These are phyloP conservation scores for Rhizophagus clarus DNA, from an alignment of 192 early-diverging fungal species.

Conservation along the genomic window DNA sequence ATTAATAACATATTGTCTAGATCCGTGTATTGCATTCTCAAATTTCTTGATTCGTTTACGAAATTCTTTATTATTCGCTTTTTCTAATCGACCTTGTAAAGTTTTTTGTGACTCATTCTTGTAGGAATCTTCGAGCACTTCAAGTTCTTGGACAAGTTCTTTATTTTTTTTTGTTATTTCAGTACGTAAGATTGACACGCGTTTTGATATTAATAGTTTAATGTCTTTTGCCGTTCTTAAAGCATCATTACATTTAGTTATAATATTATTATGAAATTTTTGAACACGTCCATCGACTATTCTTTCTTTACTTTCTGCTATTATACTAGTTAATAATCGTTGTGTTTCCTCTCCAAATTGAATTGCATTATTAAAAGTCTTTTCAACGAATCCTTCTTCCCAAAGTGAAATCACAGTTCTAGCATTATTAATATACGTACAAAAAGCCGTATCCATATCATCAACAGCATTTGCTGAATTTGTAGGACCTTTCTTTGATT, in stretches of 20 bases:
- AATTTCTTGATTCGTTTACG: slow-evolving; percentile 64
- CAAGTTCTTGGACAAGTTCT: slow-evolving; percentile 45
- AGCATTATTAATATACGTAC: slow-evolving; percentile 51
- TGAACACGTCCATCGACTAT: slow-evolving; percentile 37
- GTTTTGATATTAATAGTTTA: slow-evolving; percentile 40
- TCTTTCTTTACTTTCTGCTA: slow-evolving; percentile 38
- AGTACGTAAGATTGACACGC: slow-evolving; percentile 41
- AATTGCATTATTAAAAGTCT: background rate
- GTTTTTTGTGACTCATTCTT: slow-evolving; percentile 53
- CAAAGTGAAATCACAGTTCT: slow-evolving; percentile 51
- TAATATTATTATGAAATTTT: slow-evolving; percentile 40
- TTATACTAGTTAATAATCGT: background rate
- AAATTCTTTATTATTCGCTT: slow-evolving; percentile 68
- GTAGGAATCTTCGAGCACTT: slow-evolving; percentile 35
- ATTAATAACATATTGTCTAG: slow-evolving; percentile 58
- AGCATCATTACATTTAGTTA: slow-evolving; percentile 37
- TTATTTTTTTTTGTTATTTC: slow-evolving; percentile 41
- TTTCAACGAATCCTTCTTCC: slow-evolving; percentile 55
- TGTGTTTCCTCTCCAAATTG: slow-evolving; percentile 20
- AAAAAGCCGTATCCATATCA: slow-evolving; percentile 50
- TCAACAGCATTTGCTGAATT: slow-evolving; percentile 33
- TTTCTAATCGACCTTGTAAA: slow-evolving; percentile 56
- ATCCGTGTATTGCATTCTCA: slow-evolving; percentile 60
- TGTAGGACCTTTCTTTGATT: slow-evolving; percentile 12
- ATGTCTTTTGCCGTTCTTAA: slow-evolving; percentile 43